phyloP scores from a whole-genome alignment of 495 filamentous ascomycete species.

The Talaromyces borbonicus region DNA sequence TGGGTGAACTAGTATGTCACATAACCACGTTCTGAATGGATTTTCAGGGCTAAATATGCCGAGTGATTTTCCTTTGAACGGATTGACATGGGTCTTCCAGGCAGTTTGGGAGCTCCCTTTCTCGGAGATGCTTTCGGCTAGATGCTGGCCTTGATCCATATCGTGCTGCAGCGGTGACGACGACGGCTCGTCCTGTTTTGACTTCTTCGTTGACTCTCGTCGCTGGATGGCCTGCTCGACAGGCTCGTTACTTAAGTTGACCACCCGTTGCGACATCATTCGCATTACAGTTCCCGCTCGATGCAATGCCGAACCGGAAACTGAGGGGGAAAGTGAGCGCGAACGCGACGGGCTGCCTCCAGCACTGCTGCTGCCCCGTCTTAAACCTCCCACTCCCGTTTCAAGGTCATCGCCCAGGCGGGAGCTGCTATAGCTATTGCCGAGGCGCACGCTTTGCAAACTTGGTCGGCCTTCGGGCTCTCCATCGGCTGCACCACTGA shows the following conservation, averaged over 20 bases:
- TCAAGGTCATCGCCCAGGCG: constrained; percentile 58
- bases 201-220: constrained; percentile 47
- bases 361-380: constrained; percentile 39
- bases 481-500: constrained; percentile 46
- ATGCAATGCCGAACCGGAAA: constrained; percentile 54
- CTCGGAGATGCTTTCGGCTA: constrained; percentile 19
- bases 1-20: constrained; percentile 81
- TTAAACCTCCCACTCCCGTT: constrained; percentile 33
- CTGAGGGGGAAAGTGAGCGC: constrained; percentile 58
- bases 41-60: constrained; percentile 75
- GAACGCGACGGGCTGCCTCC: constrained; percentile 26
- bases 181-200: constrained; percentile 44
- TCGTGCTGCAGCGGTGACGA: constrained; percentile 47
- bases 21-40: constrained; percentile 60
- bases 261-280: constrained; percentile 94
- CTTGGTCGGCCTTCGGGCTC: constrained; percentile 46
- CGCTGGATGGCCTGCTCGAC: constrained; percentile 65
- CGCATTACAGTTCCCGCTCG: constrained; percentile 87
- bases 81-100: constrained; percentile 56
- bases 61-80: constrained; percentile 77
- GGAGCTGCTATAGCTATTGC: constrained; percentile 27
- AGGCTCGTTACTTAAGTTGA: constrained; percentile 89
- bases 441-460: constrained; percentile 47
- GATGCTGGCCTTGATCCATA: constrained; percentile 40
- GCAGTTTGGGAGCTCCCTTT: constrained; percentile 30